phyloP scores from a whole-genome alignment of 257 asterid species.

The Solanum sitiens region DNA sequence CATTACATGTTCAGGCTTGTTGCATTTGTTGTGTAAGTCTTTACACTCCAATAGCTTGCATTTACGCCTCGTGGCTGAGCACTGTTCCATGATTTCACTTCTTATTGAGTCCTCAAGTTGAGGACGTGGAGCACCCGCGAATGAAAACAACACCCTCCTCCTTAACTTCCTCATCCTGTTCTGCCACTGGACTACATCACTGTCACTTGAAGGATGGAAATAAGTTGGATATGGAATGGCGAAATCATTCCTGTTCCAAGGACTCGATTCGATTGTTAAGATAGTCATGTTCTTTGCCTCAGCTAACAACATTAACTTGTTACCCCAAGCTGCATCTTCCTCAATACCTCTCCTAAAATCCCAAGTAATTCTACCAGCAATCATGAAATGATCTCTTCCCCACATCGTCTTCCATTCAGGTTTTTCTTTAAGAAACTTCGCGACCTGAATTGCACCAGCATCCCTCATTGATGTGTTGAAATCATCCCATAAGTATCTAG shows the following conservation, averaged over 20 bases:
- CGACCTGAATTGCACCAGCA: slow-evolving; percentile 19
- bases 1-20: slow-evolving; percentile 55
- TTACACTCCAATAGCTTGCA: slow-evolving; percentile 56
- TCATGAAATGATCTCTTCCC: slow-evolving; percentile 71
- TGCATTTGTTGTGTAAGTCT: slow-evolving; percentile 37
- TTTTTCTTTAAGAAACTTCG: slow-evolving; percentile 23
- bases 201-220: slow-evolving; percentile 61
- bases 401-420: slow-evolving; percentile 57
- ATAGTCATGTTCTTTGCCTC: slow-evolving; percentile 59
- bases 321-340: slow-evolving; percentile 59
- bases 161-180: slow-evolving; percentile 33
- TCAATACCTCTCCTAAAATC: slow-evolving; percentile 48
- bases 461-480: slow-evolving; percentile 27
- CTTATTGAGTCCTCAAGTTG: slow-evolving; percentile 48
- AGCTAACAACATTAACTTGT: slow-evolving; percentile 53
- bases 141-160: slow-evolving; percentile 39
- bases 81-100: slow-evolving; percentile 57
- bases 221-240: slow-evolving; percentile 87
- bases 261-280: slow-evolving; percentile 71
- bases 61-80: slow-evolving; percentile 16
- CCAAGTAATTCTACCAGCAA: slow-evolving; percentile 73
- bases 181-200: slow-evolving; percentile 48
- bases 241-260: slow-evolving; percentile 69
- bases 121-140: slow-evolving; percentile 74
- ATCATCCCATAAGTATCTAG: slow-evolving; percentile 40